Conservation (phyloP, 2,329 filamentous ascomycete genomes). For the Penicillium sp. region DNA sequence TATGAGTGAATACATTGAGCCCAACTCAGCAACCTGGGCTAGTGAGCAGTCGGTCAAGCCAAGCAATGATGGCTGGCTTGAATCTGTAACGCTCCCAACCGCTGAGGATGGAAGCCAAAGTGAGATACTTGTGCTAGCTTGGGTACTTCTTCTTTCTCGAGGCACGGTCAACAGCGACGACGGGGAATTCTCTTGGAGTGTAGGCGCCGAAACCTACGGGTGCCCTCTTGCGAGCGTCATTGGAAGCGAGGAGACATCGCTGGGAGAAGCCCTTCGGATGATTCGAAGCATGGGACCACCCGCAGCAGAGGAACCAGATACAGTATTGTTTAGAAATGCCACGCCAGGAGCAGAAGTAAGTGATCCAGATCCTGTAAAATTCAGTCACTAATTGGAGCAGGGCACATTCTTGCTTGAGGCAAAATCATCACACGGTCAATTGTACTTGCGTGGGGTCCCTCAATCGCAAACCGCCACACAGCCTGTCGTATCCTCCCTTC, state of each 20-base stretch:
- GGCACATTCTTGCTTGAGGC: slow-evolving; percentile 1
- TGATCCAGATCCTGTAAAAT: not conserved
- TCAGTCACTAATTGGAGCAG: not conserved
- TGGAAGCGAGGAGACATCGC: not conserved
- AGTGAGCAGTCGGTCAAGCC: not conserved
- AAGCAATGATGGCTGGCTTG: not conserved
- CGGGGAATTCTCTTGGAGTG: not conserved
- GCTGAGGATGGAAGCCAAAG: not conserved
- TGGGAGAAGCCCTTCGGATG: not conserved
- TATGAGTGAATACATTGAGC: slow-evolving; percentile 6
- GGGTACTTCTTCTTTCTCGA: slow-evolving; percentile 1
- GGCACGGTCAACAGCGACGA: not conserved
- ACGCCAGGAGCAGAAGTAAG: not conserved
- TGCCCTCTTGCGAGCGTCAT: not conserved
- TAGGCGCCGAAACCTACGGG: not conserved
- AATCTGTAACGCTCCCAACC: not conserved
- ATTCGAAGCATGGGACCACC: not conserved
- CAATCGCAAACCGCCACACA: not conserved
- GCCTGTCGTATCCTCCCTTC: not conserved
- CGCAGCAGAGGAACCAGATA: not conserved
- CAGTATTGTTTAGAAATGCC: not conserved
- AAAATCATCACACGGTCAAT: not conserved
- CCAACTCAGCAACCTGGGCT: not conserved
- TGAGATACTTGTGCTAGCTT: not conserved
- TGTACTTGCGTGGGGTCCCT: not conserved